These are phyloP conservation scores for Trametes pubescens DNA, from an alignment of 1,284 basidiomycete genomes.

Conservation along the genomic window DNA sequence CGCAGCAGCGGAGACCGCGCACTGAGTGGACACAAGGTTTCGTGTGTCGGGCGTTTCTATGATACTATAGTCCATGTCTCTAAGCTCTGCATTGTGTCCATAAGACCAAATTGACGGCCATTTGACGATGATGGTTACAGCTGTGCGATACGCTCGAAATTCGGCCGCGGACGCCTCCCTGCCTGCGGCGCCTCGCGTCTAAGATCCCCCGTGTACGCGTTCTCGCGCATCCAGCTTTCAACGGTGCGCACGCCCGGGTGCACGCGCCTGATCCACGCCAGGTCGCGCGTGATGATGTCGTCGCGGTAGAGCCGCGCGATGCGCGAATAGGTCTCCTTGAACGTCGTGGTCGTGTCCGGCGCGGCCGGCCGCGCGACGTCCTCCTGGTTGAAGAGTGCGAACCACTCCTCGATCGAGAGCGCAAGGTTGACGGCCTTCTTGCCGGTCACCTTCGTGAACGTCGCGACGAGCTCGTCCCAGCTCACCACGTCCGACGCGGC, in stretches of 20 bases:
- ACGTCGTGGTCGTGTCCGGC: conserved; percentile 43
- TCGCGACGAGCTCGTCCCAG: conserved; percentile 51
- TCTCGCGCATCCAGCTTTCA: conserved; percentile 41
- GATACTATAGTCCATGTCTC: too few relatives aligned
- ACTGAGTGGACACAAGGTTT: too few relatives aligned
- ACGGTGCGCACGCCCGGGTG: conserved; percentile 44
- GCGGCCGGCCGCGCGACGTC: conserved; percentile 47
- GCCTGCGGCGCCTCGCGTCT: conserved; percentile 32
- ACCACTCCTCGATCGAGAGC: conserved; percentile 52
- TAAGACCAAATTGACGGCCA: too few relatives aligned
- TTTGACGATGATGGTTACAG: not conserved
- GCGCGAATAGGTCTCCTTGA: conserved; percentile 49
- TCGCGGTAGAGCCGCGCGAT: conserved; percentile 54
- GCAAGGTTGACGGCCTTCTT: conserved; percentile 48
- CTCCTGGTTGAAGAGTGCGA: conserved; percentile 41
- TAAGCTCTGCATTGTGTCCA: too few relatives aligned
- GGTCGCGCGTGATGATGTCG: conserved; percentile 51
- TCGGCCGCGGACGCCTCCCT: conserved; percentile 13
- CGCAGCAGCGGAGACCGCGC: too few relatives aligned
- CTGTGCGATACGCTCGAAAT: conserved; percentile 7
- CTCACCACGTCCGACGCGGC: conserved; percentile 53
- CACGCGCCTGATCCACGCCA: conserved; percentile 50
- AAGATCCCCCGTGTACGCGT: conserved; percentile 31
- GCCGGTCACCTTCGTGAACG: conserved; percentile 55
- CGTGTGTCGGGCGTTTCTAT: too few relatives aligned